A percentile compares a stretch with the other conserved stretches of the same genome.
phyloP scores from a whole-genome alignment of 2,329 filamentous ascomycete genomes.

The Talaromyces funiculosus region DNA sequence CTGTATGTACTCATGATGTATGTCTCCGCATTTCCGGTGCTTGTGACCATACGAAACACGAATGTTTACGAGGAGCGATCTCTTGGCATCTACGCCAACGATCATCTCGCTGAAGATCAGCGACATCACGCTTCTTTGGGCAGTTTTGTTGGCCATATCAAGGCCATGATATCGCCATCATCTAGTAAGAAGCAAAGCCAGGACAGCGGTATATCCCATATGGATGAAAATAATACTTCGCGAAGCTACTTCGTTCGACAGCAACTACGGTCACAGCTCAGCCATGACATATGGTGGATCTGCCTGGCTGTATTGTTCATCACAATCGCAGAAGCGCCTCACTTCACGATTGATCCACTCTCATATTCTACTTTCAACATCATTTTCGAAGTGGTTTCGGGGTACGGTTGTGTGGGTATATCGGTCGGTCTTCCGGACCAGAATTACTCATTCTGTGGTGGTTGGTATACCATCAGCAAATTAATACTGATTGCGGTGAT shows the following conservation, averaged over 20 bases:
- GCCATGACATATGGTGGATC: conserved; percentile 63
- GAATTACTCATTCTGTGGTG: conserved; percentile 52
- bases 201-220: not conserved
- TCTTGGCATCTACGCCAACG: conserved; percentile 46
- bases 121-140: conserved; percentile 19
- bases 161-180: conserved; percentile 22
- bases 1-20: conserved; percentile 48
- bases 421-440: conserved; percentile 51
- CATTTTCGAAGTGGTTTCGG: conserved; percentile 42
- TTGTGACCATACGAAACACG: conserved; percentile 50
- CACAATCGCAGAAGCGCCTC: conserved; percentile 53
- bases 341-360: conserved; percentile 49
- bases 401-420: conserved; percentile 58
- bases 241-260: conserved; percentile 48
- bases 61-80: conserved; percentile 68
- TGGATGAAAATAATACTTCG: conserved; percentile 25
- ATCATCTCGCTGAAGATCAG: conserved; percentile 21
- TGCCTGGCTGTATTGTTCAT: conserved; percentile 57
- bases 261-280: conserved; percentile 59
- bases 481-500: conserved; percentile 55
- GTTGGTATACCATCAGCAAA: conserved; percentile 53
- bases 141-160: conserved; percentile 23
- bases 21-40: conserved; percentile 32
- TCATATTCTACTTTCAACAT: conserved; percentile 56
- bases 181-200: not conserved